phyloP scores from a whole-genome alignment of 495 filamentous ascomycete species.

The Podospora sp. region DNA sequence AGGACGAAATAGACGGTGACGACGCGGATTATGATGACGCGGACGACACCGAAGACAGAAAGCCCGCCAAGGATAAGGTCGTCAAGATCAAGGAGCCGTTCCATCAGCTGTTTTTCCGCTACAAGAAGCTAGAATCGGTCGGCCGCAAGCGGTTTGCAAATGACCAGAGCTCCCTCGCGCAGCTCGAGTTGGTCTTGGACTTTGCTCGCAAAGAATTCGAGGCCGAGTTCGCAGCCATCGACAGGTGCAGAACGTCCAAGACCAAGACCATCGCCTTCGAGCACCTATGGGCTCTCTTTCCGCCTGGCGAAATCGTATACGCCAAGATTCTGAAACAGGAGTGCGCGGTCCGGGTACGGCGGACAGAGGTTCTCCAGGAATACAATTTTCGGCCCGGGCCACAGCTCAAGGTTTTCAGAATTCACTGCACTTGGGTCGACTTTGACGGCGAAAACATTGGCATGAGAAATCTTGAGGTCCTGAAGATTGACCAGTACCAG shows the following conservation, averaged over 20 bases:
- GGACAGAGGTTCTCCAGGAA: not conserved
- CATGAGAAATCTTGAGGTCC: slow-evolving; percentile 22
- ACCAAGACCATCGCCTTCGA: slow-evolving; percentile 38
- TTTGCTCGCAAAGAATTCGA: slow-evolving; percentile 43
- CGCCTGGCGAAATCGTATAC: no score
- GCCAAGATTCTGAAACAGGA: no score
- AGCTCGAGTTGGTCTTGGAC: slow-evolving; percentile 35
- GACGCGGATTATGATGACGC: not conserved
- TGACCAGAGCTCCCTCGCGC: slow-evolving; percentile 32
- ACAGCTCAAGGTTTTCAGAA: slow-evolving; percentile 13
- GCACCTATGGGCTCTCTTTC: slow-evolving; percentile 34
- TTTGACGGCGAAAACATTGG: slow-evolving; percentile 41
- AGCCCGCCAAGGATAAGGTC: not conserved
- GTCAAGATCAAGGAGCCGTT: slow-evolving; percentile 39
- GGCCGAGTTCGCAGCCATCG: slow-evolving; percentile 35
- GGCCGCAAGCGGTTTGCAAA: slow-evolving; percentile 34
- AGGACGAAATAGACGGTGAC: no score
- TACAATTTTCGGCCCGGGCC: slow-evolving; percentile 5
- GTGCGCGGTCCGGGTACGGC: slow-evolving; percentile 27
- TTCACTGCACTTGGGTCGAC: slow-evolving; percentile 33
- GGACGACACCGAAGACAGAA: slow-evolving; percentile 35
- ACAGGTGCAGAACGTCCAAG: slow-evolving; percentile 35
- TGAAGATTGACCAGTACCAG: no score
- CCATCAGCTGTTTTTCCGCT: slow-evolving; percentile 38
- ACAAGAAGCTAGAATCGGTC: slow-evolving; percentile 30